Percentiles rank a stretch among this genome's conserved stretches.
Conservation (phyloP, 306 rosid species). For the Canavalia gladiata region DNA sequence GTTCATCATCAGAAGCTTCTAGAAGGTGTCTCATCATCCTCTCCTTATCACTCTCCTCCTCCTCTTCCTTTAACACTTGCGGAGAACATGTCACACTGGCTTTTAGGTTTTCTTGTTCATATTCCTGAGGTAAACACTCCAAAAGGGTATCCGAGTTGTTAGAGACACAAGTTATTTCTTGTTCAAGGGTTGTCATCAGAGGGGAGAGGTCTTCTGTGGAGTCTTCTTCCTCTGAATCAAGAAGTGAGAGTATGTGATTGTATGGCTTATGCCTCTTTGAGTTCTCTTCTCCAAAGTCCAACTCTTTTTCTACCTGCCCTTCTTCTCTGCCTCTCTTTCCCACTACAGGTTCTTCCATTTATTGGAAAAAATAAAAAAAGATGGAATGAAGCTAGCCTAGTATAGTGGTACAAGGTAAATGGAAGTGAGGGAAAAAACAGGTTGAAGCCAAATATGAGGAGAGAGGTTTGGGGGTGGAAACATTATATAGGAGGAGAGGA, state of each 20-base stretch:
- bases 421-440: background rate
- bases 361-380: background rate
- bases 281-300: slow-evolving; percentile 44
- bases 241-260: slow-evolving; percentile 75
- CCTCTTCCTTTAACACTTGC: slow-evolving; percentile 49
- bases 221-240: slow-evolving; percentile 80
- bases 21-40: slow-evolving; percentile 80
- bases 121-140: background rate
- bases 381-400: background rate
- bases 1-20: slow-evolving; percentile 92
- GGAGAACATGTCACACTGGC: background rate
- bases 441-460: slow-evolving; percentile 14
- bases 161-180: slow-evolving; percentile 59
- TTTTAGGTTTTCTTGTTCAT: slow-evolving; percentile 32
- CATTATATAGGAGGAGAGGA: slow-evolving; percentile 48
- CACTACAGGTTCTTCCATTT: slow-evolving; percentile 57
- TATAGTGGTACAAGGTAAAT: background rate
- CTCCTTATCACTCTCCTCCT: slow-evolving; percentile 62
- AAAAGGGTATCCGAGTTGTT: slow-evolving; percentile 24
- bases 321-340: slow-evolving; percentile 73
- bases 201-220: slow-evolving; percentile 67
- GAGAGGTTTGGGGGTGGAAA: slow-evolving; percentile 35
- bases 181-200: slow-evolving; percentile 72
- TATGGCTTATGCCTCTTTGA: slow-evolving; percentile 70
- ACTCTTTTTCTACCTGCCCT: slow-evolving; percentile 45